These are phyloP conservation scores for Ceratocystis albifundus DNA, from an alignment of 2,329 filamentous ascomycete species.

Conservation along the genomic window DNA sequence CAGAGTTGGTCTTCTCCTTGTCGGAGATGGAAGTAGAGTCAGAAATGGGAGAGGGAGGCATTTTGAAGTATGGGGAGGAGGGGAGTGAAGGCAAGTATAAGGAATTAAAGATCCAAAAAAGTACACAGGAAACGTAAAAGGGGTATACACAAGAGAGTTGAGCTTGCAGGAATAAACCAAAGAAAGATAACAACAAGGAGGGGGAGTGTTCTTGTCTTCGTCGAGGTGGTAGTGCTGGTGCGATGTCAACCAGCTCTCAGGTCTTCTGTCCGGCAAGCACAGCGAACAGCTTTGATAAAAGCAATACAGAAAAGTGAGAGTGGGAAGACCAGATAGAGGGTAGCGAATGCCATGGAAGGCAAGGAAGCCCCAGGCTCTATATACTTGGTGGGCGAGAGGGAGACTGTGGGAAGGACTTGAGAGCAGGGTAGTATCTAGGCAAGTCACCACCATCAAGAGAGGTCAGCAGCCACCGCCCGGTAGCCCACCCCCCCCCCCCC, in stretches of 20 bases:
- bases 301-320: not conserved
- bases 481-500: too few relatives aligned
- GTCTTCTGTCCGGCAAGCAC: too few relatives aligned
- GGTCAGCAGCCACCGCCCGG: not conserved
- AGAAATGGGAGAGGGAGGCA: conserved; percentile 3
- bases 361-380: not conserved
- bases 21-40: not conserved
- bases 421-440: not conserved
- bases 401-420: not conserved
- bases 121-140: not conserved
- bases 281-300: too few relatives aligned
- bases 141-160: not conserved
- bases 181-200: not conserved
- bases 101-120: not conserved
- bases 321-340: not conserved
- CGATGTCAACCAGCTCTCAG: too few relatives aligned
- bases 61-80: not conserved
- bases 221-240: too few relatives aligned
- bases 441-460: not conserved
- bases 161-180: not conserved
- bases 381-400: not conserved
- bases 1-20: not conserved
- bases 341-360: not conserved
- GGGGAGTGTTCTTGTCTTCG: not conserved
- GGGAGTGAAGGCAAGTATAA: not conserved